Evolutionary conservation across 2,329 filamentous ascomycete genomes (phyloP), one percentile per base, ranked within the genome.

Genomic region (Escovopsis sp.): DNA sequence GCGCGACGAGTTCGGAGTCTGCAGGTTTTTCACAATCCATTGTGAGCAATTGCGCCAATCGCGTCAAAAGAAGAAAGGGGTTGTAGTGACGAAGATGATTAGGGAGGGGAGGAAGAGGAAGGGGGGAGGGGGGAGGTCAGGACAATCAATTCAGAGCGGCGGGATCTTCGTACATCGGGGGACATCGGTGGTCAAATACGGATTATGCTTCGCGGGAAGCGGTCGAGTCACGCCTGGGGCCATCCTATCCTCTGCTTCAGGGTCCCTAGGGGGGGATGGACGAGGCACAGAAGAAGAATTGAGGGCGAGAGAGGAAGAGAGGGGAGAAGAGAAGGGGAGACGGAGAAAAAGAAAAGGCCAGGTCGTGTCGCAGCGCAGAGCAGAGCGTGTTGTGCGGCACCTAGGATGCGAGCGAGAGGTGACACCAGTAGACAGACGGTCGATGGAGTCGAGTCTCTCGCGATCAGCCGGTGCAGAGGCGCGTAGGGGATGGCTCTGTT

Each of bases 1-100:
- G 81, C 61, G 80, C 69, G 49, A 95, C 77, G 43, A 95, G 78
- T 47, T 85, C 81, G 47, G 70, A 60, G 61, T 82, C 82, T 87
- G 55, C 36, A 46, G 8, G 28, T 9, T 32, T 32, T 32, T 32
- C 28, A 23, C 23, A 1, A 32, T 42, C 30, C 42, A 44, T 18
- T 40, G 54, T 60, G 36, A 60, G 58, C 48, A 32, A 30, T 43
- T 43, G 28, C 35, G 36, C 40, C 32, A 23, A 42, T 44, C 23
- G 35, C 12, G 12, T 37, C 35, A 33, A 42, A n/a, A 38, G 44
- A 33, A 23, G 23, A 23, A 23, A 23, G 23, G 23, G 23, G 23
- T 6, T 23, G 4, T 4, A 23, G 23, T 4, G 28, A 9, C 28
- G 11, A 7, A 32, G 28, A 32, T 9, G 40, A 39, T 18, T 19